A percentile compares a stretch with the other conserved stretches of the same genome.
phyloP scores from a whole-genome alignment of 1,284 basidiomycete genomes.

The Ustilago xerochloae region DNA sequence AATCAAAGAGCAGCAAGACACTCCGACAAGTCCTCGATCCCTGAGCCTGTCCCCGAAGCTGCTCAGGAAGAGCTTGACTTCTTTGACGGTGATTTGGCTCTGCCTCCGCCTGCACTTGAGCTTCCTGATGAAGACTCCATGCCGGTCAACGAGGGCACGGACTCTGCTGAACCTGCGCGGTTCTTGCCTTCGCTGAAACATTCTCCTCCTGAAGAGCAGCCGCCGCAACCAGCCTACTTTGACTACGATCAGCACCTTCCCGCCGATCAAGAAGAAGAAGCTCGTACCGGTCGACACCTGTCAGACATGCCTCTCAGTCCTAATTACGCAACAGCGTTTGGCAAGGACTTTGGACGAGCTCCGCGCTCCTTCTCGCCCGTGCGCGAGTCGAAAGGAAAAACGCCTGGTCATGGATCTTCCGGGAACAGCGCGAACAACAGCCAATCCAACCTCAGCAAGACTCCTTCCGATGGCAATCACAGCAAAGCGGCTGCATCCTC shows the following conservation, averaged over 20 bases:
- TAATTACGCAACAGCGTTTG: slow-evolving; percentile 38
- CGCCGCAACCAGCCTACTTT: slow-evolving; percentile 1
- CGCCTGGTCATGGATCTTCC: too few relatives aligned
- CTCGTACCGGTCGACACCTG: slow-evolving; percentile 58
- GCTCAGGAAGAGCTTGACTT: slow-evolving; percentile 32
- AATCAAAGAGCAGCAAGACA: background rate
- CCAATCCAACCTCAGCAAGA: slow-evolving; percentile 1
- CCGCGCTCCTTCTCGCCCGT: slow-evolving; percentile 8
- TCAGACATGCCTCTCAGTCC: slow-evolving; percentile 65
- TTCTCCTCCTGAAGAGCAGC: slow-evolving; percentile 6
- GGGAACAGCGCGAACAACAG: background rate
- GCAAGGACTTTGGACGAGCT: slow-evolving; percentile 41
- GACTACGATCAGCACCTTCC: slow-evolving; percentile 28
- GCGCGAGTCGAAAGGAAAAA: background rate
- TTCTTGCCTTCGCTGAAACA: background rate
- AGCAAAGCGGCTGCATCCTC: slow-evolving; percentile 10
- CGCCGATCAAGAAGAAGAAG: slow-evolving; percentile 53
- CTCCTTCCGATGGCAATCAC: slow-evolving; percentile 8
- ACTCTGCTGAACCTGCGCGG: background rate
- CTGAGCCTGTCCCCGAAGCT: slow-evolving; percentile 17
- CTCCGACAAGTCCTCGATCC: slow-evolving; percentile 7
- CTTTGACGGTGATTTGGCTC: slow-evolving; percentile 55
- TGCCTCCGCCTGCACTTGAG: slow-evolving; percentile 62
- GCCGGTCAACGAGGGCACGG: background rate
- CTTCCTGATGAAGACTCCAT: slow-evolving; percentile 24